Evolutionary conservation across 371 early-diverging fungal species (phyloP).

Genomic region (Umbelopsis sp.): DNA sequence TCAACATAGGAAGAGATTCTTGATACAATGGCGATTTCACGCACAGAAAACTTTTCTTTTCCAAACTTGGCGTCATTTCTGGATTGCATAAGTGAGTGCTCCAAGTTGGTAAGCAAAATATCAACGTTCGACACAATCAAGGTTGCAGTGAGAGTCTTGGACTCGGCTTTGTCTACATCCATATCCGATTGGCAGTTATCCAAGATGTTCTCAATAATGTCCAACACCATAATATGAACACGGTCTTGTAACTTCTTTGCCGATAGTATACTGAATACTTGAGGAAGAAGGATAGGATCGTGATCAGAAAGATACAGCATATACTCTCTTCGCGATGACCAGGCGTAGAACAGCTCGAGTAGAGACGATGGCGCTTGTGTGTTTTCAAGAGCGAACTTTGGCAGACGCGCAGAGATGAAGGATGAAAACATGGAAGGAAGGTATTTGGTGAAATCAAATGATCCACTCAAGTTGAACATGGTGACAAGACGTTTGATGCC

Average conservation of each 20-base stretch:
- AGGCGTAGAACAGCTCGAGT: conserved; percentile 75
- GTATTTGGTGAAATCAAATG: conserved; percentile 77
- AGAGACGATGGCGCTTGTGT: conserved; percentile 84
- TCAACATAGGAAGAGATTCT: conserved; percentile 76
- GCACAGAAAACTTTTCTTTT: conserved; percentile 62
- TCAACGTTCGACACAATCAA: conserved; percentile 69
- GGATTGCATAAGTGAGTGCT: conserved; percentile 57
- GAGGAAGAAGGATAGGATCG: conserved; percentile 65
- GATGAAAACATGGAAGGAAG: conserved; percentile 72
- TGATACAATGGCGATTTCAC: conserved; percentile 82
- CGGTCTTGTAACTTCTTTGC: conserved; percentile 76
- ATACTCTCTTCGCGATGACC: conserved; percentile 73
- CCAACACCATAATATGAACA: conserved; percentile 72
- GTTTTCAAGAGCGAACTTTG: conserved; percentile 74
- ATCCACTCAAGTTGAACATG: conserved; percentile 71
- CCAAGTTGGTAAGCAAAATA: conserved; percentile 64
- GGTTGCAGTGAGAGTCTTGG: conserved; percentile 46
- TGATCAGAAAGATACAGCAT: conserved; percentile 66
- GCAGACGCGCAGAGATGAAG: conserved; percentile 74
- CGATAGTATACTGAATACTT: conserved; percentile 70
- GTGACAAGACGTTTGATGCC: conserved; percentile 76
- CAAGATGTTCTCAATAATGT: conserved; percentile 77
- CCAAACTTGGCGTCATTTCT: conserved; percentile 56
- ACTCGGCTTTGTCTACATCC: conserved; percentile 38
- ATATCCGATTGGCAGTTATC: conserved; percentile 53